Evolutionary conservation across 176 grass and related monocot species (phyloP).

Genomic region (Carex scoparia): DNA sequence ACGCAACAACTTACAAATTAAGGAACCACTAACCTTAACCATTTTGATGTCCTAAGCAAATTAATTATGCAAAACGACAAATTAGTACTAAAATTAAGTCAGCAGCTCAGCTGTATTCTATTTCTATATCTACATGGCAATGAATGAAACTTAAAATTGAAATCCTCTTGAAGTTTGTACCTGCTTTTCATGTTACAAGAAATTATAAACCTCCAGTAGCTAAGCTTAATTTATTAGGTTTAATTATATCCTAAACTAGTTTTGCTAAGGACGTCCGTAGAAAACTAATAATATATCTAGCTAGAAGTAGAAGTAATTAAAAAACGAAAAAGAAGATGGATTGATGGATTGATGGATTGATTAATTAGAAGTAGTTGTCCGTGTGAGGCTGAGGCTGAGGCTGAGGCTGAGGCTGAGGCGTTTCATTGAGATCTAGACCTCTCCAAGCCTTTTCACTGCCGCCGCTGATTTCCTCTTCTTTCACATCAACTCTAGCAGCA

Average conservation of each 20-base stretch:
- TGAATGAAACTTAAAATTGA: background rate
- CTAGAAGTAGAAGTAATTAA: background rate
- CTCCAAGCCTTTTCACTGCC: slow-evolving; percentile 13
- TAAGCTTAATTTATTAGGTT: too few relatives aligned
- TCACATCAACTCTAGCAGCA: background rate
- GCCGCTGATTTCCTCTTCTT: background rate
- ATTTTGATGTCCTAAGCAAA: too few relatives aligned
- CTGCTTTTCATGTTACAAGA: background rate
- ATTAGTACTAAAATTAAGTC: too few relatives aligned
- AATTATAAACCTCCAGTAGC: background rate
- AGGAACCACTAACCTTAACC: too few relatives aligned
- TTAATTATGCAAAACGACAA: too few relatives aligned
- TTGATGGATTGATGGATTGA: too few relatives aligned
- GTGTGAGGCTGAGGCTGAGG: too few relatives aligned
- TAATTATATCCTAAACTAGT: too few relatives aligned
- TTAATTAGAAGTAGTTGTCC: too few relatives aligned
- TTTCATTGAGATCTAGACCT: slow-evolving; percentile 80
- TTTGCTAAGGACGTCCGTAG: background rate
- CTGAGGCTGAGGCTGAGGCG: slow-evolving; percentile 2
- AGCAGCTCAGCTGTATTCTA: too few relatives aligned
- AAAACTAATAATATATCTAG: background rate
- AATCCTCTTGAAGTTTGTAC: background rate
- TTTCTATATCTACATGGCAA: background rate
- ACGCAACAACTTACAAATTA: too few relatives aligned
- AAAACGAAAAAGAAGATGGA: background rate